Base-by-base conservation (phyloP, 257 asterid genomes). In the Voacanga thouarsii region DNA sequence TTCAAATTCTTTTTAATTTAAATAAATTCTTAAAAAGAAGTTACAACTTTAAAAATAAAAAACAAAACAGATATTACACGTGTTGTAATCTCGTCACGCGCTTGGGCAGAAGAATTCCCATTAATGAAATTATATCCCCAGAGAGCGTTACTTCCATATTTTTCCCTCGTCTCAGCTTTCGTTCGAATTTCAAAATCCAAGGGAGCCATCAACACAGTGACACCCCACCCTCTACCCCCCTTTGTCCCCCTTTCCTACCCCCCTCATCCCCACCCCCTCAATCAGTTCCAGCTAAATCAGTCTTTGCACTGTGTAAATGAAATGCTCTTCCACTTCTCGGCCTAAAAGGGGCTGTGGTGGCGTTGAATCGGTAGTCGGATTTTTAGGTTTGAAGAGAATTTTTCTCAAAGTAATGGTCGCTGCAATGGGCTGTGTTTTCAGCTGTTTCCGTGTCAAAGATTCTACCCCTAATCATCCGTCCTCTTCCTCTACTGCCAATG, bases 101-200 rank as follows among this genome's bases (percentile, higher is more conserved):
- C 51, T 44, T 5, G 8, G 47, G 37, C 37, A 5, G 47, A 8
- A 44, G 4, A 44, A 44, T 44, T 44, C 9, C 47, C 51, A 47
- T 47, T 51, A 16, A 51, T 49, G 19, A 51, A 51, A 16, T 14
- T 12, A 16, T 12, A 0, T 0, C 21, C 55, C 55, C 16, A 4
- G 45, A 33, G 24, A 60, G 67, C 67, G 67, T 60, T 60, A 55
- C 5, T n/a, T 60, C 11, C 0, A 60, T 68, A 68, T 69, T 21
- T 66, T 85, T 84, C 92, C 92, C 89, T 80, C 90, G 83, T 65
- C 72, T 26, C 53, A 19, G 66, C 53, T 56, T 15, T 49, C 70
- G 81, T 88, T 90, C 90, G 85, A 88, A 88, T 84, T 88, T 90
- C 90, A 84, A 90, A 90, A 90, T 85, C 85, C 76, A 80, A 83